phyloP scores from a whole-genome alignment of 2,329 filamentous ascomycete genomes.

The Grosmannia serpens region DNA sequence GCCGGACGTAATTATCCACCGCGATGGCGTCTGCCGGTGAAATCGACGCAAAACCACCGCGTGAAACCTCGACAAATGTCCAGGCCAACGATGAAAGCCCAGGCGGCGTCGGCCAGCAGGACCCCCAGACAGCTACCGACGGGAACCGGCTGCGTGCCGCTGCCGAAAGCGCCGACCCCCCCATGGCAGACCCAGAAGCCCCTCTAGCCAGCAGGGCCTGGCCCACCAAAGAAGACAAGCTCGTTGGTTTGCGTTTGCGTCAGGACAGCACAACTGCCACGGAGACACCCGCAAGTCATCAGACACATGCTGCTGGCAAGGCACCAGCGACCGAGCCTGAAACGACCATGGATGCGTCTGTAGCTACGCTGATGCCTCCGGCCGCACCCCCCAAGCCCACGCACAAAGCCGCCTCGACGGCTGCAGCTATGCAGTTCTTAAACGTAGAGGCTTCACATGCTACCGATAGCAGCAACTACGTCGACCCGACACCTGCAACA shows the following conservation, averaged over 20 bases:
- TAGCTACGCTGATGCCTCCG: slow-evolving; percentile 35
- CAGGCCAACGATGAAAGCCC: neutral
- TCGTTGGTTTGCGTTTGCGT: neutral
- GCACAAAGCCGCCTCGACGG: slow-evolving; percentile 21
- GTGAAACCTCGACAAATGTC: neutral
- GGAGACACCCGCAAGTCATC: neutral
- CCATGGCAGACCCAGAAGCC: neutral
- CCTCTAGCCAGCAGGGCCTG: neutral
- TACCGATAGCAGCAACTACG: slow-evolving; percentile 37
- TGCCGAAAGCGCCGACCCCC: neutral
- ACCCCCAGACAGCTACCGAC: neutral
- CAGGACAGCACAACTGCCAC: neutral
- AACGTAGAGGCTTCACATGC: slow-evolving; percentile 36
- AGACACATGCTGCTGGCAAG: neutral
- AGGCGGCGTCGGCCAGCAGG: neutral
- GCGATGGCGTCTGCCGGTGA: slow-evolving; percentile 2
- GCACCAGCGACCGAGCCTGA: neutral
- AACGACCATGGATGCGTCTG: slow-evolving; percentile 22
- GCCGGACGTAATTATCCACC: neutral
- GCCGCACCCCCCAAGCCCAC: slow-evolving; percentile 12
- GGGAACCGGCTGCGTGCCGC: neutral
- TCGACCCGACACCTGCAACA: slow-evolving; percentile 48
- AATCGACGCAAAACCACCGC: neutral
- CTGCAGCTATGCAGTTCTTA: slow-evolving; percentile 30
- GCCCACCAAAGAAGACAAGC: neutral